These are phyloP conservation scores for Xerocomellus chrysenteron DNA, from an alignment of 768 basidiomycete genomes.

Conservation along the genomic window DNA sequence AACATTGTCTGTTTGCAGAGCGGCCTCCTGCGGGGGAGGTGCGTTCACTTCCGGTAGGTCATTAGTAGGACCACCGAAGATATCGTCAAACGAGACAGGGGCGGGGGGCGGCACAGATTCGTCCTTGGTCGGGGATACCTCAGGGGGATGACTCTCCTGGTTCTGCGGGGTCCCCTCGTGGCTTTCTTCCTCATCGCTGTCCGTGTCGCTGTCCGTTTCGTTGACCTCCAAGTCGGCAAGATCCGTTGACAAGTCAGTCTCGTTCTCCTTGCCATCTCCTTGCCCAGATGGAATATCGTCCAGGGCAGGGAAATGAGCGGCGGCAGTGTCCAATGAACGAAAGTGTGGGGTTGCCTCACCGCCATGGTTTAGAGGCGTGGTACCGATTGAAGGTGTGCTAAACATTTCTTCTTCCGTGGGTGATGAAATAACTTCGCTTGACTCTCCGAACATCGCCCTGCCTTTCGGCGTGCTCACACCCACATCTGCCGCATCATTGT, in stretches of 20 bases:
- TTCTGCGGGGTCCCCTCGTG: constrained; percentile 28
- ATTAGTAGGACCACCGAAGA: constrained; percentile 47
- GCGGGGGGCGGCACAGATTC: constrained; percentile 4
- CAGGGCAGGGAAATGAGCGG: constrained; percentile 39
- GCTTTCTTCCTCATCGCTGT: constrained; percentile 45
- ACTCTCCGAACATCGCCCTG: constrained; percentile 12
- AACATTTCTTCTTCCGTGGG: constrained; percentile 53
- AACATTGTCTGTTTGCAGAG: constrained; percentile 19
- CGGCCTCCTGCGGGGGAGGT: constrained; percentile 17
- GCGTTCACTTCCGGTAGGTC: constrained; percentile 21
- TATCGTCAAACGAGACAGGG: constrained; percentile 51
- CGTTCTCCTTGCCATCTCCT: constrained; percentile 33
- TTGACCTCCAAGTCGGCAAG: constrained; percentile 59
- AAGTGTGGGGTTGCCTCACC: constrained; percentile 16
- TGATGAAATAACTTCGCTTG: constrained; percentile 24
- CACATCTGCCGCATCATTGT: constrained; percentile 21
- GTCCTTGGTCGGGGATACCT: constrained; percentile 15
- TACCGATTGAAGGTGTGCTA: constrained; percentile 56
- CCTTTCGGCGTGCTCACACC: constrained; percentile 22
- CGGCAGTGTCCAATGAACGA: constrained; percentile 27
- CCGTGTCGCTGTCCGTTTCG: constrained; percentile 54
- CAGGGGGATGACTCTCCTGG: constrained; percentile 18
- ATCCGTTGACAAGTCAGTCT: constrained; percentile 53
- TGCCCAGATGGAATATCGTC: constrained; percentile 27
- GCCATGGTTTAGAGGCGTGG: constrained; percentile 22